Evolutionary conservation across 441 rosid genomes (phyloP).

Genomic region (Aleurites moluccanus): DNA sequence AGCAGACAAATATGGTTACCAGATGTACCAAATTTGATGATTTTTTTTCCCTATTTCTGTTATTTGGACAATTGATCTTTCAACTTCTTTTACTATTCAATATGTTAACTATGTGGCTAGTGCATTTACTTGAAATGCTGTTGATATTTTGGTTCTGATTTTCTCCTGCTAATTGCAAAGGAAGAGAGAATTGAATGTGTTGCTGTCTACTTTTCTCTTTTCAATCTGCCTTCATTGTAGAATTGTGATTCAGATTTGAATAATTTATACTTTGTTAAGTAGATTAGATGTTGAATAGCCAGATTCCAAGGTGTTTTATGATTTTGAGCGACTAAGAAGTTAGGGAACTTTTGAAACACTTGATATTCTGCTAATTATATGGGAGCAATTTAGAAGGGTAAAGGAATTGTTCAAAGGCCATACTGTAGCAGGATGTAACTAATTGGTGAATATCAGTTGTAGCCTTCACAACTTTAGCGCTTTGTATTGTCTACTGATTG

Average conservation of each 20-base stretch:
- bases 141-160: not conserved
- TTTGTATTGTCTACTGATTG: not conserved
- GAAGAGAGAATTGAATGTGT: not conserved
- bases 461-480: not conserved
- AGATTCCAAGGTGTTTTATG: not conserved
- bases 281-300: not conserved
- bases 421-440: not conserved
- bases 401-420: not conserved
- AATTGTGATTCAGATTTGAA: not conserved
- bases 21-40: not conserved
- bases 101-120: not conserved
- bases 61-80: constrained; percentile 7
- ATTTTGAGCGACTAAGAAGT: not conserved
- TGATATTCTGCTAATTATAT: not conserved
- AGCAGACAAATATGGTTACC: not conserved
- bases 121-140: not conserved
- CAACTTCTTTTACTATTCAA: not conserved
- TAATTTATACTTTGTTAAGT: not conserved
- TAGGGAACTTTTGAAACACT: not conserved
- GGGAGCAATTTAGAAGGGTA: not conserved
- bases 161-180: not conserved
- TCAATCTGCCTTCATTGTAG: not conserved
- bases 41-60: not conserved
- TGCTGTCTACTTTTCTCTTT: not conserved
- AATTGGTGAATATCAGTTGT: not conserved